phyloP scores from a whole-genome alignment of 1,284 basidiomycete genomes.

The Rhodotorula glutinis region DNA sequence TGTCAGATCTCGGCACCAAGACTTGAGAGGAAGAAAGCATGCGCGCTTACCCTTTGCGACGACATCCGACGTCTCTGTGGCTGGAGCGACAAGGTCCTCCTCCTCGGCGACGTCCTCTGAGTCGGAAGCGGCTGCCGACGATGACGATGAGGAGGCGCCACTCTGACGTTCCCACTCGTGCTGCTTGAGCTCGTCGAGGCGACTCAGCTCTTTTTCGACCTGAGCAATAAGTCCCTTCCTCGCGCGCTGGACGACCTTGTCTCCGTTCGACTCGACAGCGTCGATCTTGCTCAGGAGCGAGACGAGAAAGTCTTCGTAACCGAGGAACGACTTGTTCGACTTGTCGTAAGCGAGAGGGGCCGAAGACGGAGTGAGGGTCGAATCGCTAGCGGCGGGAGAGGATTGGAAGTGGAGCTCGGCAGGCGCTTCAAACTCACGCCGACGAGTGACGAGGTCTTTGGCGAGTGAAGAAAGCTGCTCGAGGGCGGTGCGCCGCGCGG shows the following conservation, averaged over 20 bases:
- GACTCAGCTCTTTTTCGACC: constrained; percentile 63
- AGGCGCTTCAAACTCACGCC: constrained; percentile 16
- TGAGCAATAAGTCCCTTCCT: constrained; percentile 60
- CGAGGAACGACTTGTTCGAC: constrained; percentile 59
- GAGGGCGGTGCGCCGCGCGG: constrained; percentile 27
- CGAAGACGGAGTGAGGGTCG: neutral
- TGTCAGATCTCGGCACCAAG: too few species aligned
- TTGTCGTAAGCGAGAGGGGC: constrained; percentile 55
- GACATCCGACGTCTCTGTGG: too few species aligned
- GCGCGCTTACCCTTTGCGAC: too few species aligned
- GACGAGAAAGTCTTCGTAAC: constrained; percentile 61
- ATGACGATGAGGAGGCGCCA: neutral
- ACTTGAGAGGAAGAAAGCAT: too few species aligned
- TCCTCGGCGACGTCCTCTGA: neutral
- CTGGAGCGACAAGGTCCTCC: neutral
- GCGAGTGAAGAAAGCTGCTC: constrained; percentile 17
- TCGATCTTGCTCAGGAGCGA: constrained; percentile 64
- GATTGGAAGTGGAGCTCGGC: constrained; percentile 17
- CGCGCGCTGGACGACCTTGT: constrained; percentile 57
- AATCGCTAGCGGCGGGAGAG: neutral
- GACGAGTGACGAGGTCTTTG: constrained; percentile 13
- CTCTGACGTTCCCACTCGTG: constrained; percentile 44
- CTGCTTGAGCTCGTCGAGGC: constrained; percentile 54
- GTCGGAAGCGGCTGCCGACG: neutral
- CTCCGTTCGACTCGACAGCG: constrained; percentile 63